Base-by-base conservation (phyloP, 169 alveolate genomes). In the Plasmodium blacklocki region DNA sequence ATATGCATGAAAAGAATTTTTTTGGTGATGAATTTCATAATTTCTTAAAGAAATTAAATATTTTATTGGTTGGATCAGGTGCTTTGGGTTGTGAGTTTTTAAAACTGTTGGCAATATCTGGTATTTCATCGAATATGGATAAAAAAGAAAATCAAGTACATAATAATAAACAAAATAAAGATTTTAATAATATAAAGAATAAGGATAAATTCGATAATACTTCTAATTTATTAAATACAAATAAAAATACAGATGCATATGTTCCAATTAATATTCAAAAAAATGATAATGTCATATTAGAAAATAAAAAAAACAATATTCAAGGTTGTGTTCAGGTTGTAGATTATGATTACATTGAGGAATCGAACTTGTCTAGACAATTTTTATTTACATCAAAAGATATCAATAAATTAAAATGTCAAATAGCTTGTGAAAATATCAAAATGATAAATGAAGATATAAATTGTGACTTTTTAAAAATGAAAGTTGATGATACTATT, bases 41-140 rank as follows among this genome's bases (percentile, higher is more conserved):
- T 18, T 80, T 67, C 58, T 52, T 80, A 74, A 80, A 80, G 39
- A 56, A 66, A 9, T 47, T 80, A 62, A 80, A 66, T 9, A 15
- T 59, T 62, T 73, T 96, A 80, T 85, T 97, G 95, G 98, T 97
- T 19, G 99, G 99, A 23, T 98, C 99, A 60, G 99, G 99, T 5
- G 99, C 99, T 23, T 94, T 98, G 58, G 99, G 99, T 9, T 99
- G 99, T 80, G 99, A 99, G 88, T 97, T 96, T 74, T 94, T 99
- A 92, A 99, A 98, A 94, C 95, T 96, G 62, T 96, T 98, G 94
- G 99, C 99, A 3, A 93, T 98, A 23, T 95, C 98, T 97, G 99
- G 99, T 4, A 92, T 98, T 52, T 98, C 99, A 29, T 95, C 96
- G 1, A 29, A 29, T 39, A 18, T 11, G 9, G 4, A 47, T 8